Conservation (phyloP, 2,329 filamentous ascomycete species). For the Xylariomycetidae sp. region DNA sequence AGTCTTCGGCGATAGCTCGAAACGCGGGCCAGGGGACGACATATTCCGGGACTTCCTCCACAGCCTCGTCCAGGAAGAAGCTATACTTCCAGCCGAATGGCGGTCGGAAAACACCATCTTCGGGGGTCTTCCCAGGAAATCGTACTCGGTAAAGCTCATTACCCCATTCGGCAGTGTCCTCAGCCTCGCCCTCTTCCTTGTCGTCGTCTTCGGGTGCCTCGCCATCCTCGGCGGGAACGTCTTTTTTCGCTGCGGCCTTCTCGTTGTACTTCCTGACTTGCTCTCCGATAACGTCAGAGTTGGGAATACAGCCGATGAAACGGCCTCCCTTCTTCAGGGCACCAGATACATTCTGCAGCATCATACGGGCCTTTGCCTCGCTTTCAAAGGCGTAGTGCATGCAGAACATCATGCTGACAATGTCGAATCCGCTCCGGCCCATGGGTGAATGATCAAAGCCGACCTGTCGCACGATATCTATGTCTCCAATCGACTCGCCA, state of each 20-base stretch:
- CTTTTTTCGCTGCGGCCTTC: constrained; percentile 36
- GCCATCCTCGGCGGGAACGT: constrained; percentile 15
- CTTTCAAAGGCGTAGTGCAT: constrained; percentile 98
- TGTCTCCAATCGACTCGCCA: constrained; percentile 72
- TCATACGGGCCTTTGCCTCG: constrained; percentile 81
- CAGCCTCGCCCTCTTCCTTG: constrained; percentile 53
- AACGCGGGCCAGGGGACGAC: constrained; percentile 98
- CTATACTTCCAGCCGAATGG: constrained; percentile 98
- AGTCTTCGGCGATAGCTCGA: constrained; percentile 89
- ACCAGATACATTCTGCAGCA: constrained; percentile 89
- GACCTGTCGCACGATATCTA: constrained; percentile 77
- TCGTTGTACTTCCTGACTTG: constrained; percentile 74
- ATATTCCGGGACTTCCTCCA: constrained; percentile 94
- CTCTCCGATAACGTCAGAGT: constrained; percentile 81
- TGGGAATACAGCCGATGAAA: constrained; percentile 94
- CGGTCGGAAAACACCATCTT: constrained; percentile 86
- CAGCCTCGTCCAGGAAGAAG: constrained; percentile 92
- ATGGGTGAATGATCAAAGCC: constrained; percentile 76
- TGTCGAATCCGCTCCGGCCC: constrained; percentile 80
- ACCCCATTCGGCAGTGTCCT: constrained; percentile 74
- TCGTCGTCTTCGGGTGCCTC: constrained; percentile 25
- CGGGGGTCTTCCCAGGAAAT: constrained; percentile 76
- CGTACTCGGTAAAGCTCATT: constrained; percentile 89
- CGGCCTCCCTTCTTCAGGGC: constrained; percentile 88
- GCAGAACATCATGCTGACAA: constrained; percentile 98